A percentile compares a stretch with the other conserved stretches of the same genome.
Evolutionary conservation across 2,329 filamentous ascomycete species (phyloP).

Genomic region (Verticillium isaacii): DNA sequence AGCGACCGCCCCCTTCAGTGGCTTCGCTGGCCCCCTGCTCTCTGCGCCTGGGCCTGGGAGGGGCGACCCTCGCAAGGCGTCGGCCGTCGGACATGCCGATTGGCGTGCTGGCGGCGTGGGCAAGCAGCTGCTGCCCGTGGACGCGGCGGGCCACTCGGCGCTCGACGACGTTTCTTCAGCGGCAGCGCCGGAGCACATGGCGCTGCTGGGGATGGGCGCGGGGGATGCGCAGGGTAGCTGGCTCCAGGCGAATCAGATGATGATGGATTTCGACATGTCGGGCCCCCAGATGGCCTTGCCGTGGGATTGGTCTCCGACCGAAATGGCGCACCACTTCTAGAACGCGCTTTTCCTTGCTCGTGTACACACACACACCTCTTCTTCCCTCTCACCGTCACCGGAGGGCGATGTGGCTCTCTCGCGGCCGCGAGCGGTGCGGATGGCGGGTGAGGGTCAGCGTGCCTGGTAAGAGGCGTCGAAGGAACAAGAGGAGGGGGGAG

Average conservation of each 20-base stretch:
- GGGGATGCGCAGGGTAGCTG: conserved; percentile 19
- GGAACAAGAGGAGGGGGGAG: too few relatives aligned
- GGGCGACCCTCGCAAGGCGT: conserved; percentile 13
- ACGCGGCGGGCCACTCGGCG: conserved; percentile 11
- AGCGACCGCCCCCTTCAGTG: conserved; percentile 6
- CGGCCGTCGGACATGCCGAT: conserved; percentile 2
- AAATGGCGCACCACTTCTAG: conserved; percentile 12
- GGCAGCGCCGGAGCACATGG: conserved; percentile 15
- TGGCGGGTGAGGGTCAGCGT: too few relatives aligned
- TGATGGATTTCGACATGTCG: conserved; percentile 23
- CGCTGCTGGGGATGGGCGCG: conserved; percentile 14
- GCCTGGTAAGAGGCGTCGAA: too few relatives aligned
- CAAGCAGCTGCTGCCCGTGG: conserved; percentile 15
- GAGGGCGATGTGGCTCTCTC: conserved; percentile 12
- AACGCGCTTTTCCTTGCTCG: too few relatives aligned
- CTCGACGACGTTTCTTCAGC: conserved; percentile 8
- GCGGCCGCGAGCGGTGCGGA: conserved; percentile 1
- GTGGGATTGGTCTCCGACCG: conserved; percentile 20
- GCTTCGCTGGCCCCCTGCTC: conserved; percentile 5
- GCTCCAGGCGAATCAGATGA: conserved; percentile 18
- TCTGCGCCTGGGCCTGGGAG: too few relatives aligned
- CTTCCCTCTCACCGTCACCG: too few relatives aligned
- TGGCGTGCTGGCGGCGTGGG: conserved; percentile 16
- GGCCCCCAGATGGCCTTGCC: conserved; percentile 16
- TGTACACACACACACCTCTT: too few relatives aligned